Evolutionary conservation across 345 rosid species (phyloP).

Genomic region (Carallia brachiata): DNA sequence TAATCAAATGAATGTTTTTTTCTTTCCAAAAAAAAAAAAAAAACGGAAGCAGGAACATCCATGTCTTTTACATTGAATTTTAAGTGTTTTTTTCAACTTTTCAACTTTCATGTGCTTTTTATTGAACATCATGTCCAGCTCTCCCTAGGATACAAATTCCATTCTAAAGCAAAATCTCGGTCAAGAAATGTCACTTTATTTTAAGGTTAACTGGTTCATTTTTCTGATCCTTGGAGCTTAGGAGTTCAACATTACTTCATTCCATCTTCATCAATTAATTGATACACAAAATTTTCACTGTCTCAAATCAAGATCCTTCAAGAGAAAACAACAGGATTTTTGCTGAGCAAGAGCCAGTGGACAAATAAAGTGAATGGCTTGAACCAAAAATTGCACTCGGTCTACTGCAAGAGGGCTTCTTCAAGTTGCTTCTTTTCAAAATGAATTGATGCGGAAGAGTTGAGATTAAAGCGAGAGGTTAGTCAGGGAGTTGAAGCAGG

Average conservation of each 20-base stretch:
- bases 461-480: slow-evolving; percentile 17
- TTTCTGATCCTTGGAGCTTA: not conserved
- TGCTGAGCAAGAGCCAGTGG: slow-evolving; percentile 21
- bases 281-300: slow-evolving; percentile 5
- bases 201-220: slow-evolving; percentile 27
- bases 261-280: not conserved
- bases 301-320: slow-evolving; percentile 31
- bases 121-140: slow-evolving; percentile 35
- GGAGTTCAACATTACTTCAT: not conserved
- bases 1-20: too few relatives aligned
- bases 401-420: slow-evolving; percentile 29
- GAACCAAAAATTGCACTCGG: not conserved
- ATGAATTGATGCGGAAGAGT: slow-evolving; percentile 11
- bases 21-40: too few relatives aligned
- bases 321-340: slow-evolving; percentile 36
- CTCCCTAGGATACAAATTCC: slow-evolving; percentile 34
- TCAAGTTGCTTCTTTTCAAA: slow-evolving; percentile 12
- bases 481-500: slow-evolving; percentile 13
- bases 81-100: too few relatives aligned
- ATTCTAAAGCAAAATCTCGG: slow-evolving; percentile 19
- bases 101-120: not conserved
- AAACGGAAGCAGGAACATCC: too few relatives aligned
- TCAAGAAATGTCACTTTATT: slow-evolving; percentile 18
- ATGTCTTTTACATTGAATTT: too few relatives aligned
- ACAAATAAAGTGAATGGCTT: too few relatives aligned